Base-by-base conservation (phyloP, 2,329 filamentous ascomycete genomes). In the Exophiala viscosa region DNA sequence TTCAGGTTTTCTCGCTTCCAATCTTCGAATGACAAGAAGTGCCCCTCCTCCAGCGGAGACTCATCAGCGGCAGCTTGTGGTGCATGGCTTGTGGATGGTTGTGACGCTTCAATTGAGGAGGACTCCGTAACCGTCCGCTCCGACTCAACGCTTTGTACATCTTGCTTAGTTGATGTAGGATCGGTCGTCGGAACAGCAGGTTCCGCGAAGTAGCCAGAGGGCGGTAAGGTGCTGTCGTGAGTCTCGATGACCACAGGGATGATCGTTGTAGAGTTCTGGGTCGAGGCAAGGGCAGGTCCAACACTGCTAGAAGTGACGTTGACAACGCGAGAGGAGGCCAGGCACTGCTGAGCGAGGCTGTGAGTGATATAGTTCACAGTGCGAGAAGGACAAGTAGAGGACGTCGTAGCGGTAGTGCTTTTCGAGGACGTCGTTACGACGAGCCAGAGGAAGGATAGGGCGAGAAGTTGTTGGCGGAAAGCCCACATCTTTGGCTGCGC, bases 1-100 rank as follows among this genome's bases (percentile, higher is more conserved):
- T 86, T 88, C 14, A 97, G 74, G 73, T 95, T 96, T 76, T 91
- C 87, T 65, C 87, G 89, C 73, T 96, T 97, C 93, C 93, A 99
- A 64, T 97, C 92, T 67, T 97, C 93, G 63, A 99, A 99, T 0
- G 93, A 96, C 63, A 97, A 83, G 68, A 97, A 97, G 5, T 90
- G 86, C 41, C 85, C 81, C 61, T 88, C 87, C 64, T 89, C 85
- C 9, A 87, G 75, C 1, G 81, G 78, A 1, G 83, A 85, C 43
- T 87, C 86, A 5, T 77, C 76, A 52, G 87, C 85, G 41, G 33
- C 48, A 43, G 11, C 54, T 52, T 41, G 31, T 10, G 20, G 14
- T n/a, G 14, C 33, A 11, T 41, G 18, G 33, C 18, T 28, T 10
- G 50, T 18, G 7, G 50, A 28, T 17, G 31, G 9, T 13, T 20